phyloP scores from a whole-genome alignment of 2,329 filamentous ascomycete species.

The Ophiosphaerella korrae region DNA sequence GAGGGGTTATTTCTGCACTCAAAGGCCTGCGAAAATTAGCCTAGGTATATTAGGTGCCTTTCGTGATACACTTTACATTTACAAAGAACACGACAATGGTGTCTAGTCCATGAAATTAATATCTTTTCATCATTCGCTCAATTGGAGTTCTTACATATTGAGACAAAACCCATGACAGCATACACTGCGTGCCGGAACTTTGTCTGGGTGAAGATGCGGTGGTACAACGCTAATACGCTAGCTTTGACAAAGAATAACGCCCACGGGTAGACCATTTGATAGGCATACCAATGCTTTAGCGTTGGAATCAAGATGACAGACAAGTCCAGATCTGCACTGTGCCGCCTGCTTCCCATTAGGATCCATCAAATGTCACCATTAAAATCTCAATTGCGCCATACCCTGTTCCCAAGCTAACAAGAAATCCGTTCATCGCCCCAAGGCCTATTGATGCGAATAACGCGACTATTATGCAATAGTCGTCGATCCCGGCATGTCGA shows the following conservation, averaged over 20 bases:
- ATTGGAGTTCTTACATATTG: not conserved
- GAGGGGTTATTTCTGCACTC: conserved; percentile 20
- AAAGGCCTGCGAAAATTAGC: conserved; percentile 16
- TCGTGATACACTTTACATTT: conserved; percentile 6
- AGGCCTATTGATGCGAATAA: conserved; percentile 3
- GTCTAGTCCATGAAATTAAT: not conserved
- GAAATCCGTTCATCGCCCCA: conserved; percentile 4
- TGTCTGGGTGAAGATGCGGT: conserved; percentile 23
- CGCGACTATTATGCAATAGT: conserved; percentile 22
- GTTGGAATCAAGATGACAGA: conserved; percentile 18
- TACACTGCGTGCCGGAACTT: conserved; percentile 12
- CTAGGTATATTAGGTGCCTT: not conserved
- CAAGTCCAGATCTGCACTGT: conserved; percentile 13
- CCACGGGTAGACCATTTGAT: conserved; percentile 30
- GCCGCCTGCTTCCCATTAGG: conserved; percentile 10
- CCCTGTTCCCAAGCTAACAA: conserved; percentile 8
- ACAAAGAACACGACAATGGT: conserved; percentile 19
- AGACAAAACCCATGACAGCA: conserved; percentile 9
- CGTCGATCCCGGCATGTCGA: conserved; percentile 20
- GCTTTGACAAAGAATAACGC: conserved; percentile 28
- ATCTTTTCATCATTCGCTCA: no score
- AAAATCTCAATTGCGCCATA: not conserved
- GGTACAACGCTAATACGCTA: conserved; percentile 29
- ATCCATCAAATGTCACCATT: conserved; percentile 2
- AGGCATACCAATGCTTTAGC: conserved; percentile 30